Base-by-base conservation (phyloP, 768 basidiomycete genomes). In the Pholiota microspora region DNA sequence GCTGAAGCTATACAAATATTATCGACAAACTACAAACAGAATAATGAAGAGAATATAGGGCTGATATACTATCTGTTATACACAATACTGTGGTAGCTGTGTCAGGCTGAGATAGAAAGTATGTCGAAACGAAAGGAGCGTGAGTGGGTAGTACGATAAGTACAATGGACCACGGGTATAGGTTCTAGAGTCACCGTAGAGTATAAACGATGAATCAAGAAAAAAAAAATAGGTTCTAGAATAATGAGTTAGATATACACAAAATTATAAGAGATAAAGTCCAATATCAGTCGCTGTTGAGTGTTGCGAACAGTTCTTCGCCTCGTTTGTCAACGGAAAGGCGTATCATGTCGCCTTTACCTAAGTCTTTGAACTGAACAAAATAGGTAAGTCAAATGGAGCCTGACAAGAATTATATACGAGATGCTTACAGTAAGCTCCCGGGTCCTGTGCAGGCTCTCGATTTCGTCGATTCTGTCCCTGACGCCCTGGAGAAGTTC, bases 391-490 rank as follows among this genome's bases (percentile, higher is more conserved):
- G 21, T 18, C 38, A 38, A 10, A 27, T 48, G 25, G 16, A 34
- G 53, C 29, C 16, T 27, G 7, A 34, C 23, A 45, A n/a, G n/a
- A 8, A 47, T 29, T 35, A 40, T 44, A 23, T 47, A 25, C 23
- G 15, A 34, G 47, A 50, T 45, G 44, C 80, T 31, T 61, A 89
- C 88, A 38, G 86, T 89, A 56, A 91, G 68, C 69, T 92, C 89
- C 53, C 87, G 73, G 21, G 89, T 92, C 38, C 89, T 78, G 55
- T 89, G 89, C 54, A 93, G 64, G 67, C 86, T 88, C 71, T 95
- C 93, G 62, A 95, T 94, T 69, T 90, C 87, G 67, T 93, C 89
- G 35, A 94, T 83, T 12, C 94, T 77, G 55, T 81, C 82, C 47
- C 89, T 76, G 4, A 92, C 92, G 49, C 75, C 77, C 56, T 91